phyloP scores from a whole-genome alignment of 164 flowering plant genomes.

The Cinnamomum chago region DNA sequence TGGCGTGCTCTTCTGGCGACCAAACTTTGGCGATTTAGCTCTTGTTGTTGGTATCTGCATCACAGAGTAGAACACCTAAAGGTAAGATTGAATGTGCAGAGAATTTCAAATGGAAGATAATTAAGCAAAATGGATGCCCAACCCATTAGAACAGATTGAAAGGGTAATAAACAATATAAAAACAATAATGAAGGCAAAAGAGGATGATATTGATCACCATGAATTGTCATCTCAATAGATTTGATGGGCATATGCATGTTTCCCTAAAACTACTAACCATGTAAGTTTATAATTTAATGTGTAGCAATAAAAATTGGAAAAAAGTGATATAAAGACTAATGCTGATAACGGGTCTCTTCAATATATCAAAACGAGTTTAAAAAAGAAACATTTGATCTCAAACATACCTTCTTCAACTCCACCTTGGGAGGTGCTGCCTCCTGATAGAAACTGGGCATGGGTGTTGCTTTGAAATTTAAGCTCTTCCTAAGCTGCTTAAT shows the following conservation, averaged over 20 bases:
- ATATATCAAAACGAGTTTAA: not conserved
- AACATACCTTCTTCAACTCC: slow-evolving; percentile 76
- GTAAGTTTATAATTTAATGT: not conserved
- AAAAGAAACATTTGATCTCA: too few relatives aligned
- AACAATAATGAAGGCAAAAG: not conserved
- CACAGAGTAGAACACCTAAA: slow-evolving; percentile 1
- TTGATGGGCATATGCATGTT: too few relatives aligned
- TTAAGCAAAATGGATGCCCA: too few relatives aligned
- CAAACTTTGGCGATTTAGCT: slow-evolving; percentile 91
- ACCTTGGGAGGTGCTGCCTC: slow-evolving; percentile 82
- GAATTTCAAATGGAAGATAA: not conserved
- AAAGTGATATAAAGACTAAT: not conserved
- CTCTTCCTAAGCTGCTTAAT: slow-evolving; percentile 75
- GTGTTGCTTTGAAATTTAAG: slow-evolving; percentile 85
- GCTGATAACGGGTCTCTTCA: not conserved
- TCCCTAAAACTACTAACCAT: not conserved
- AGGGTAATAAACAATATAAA: not conserved
- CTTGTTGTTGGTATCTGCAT: slow-evolving; percentile 85
- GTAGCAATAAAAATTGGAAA: not conserved
- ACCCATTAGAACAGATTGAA: not conserved
- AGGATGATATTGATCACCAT: too few relatives aligned
- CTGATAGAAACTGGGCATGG: slow-evolving; percentile 94
- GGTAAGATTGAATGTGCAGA: not conserved
- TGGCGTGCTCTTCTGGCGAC: slow-evolving; percentile 57
- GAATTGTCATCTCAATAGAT: too few relatives aligned